Evolutionary conservation across 2,329 filamentous ascomycete species (phyloP), one percentile per base, ranked within the genome.

Genomic region (Xylaria hypoxylon): DNA sequence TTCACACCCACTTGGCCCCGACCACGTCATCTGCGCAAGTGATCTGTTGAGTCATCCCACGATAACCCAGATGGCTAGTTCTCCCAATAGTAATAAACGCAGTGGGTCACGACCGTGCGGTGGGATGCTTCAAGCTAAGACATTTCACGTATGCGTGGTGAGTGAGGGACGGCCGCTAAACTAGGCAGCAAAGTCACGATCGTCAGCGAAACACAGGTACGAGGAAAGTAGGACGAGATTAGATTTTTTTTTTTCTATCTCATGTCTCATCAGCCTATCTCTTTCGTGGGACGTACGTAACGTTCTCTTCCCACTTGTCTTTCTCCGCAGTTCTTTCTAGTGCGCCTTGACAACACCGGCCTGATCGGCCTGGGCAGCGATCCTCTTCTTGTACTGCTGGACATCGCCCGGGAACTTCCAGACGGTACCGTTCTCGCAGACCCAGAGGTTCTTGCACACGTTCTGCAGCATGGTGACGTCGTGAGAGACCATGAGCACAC

Each of bases 391-490:
- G 84, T 99, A 99, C 69, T 92, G 90, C 81, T 97, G 92, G 59
- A 99, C 94, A 74, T 96, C 94, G 38, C 96, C 96, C 68, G 92
- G 89, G 82, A 99, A 99, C 83, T 97, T 94, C 86, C 97, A 93
- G 22, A 99, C 94, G 1, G 91, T 96, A 10, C 96, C 96, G 65
- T 91, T 85, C 79, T 99, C 96, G 77, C 96, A 99, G 69, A 99
- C 95, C 96, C 96, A 99, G 76, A 99, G 82, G 77, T 90, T 96
- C 57, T 86, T 96, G 81, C 96, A 99, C 42, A 99, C 96, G 59
- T 92, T 97, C 84, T 97, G 94, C 79, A 99, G 80, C 93, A 99
- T 97, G 0, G 96, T 98, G 60, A 99, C 96, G 78, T 99, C 96
- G 91, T 99, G 96, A 76, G 92, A 97, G 64, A 99, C 96, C 94